phyloP scores from a whole-genome alignment of 257 asterid species.

The Penstemon eatonii region DNA sequence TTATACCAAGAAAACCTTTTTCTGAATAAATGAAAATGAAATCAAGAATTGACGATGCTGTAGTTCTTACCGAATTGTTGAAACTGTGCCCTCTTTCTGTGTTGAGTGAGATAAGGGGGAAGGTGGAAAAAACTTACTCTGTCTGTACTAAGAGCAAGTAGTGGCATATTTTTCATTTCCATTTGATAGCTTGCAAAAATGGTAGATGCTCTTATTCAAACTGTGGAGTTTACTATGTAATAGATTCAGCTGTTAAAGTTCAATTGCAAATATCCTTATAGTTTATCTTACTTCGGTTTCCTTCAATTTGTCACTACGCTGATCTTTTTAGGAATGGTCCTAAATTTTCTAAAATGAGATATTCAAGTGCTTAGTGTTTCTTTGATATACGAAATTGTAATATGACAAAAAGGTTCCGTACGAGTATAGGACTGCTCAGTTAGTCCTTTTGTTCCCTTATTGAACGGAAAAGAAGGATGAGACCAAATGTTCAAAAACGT shows the following conservation, averaged over 20 bases:
- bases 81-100: too few species aligned
- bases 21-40: constrained; percentile 2
- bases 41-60: background rate
- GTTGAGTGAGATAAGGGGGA: background rate
- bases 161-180: background rate
- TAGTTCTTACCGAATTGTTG: background rate
- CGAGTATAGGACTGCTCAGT: too few species aligned
- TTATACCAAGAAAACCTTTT: background rate
- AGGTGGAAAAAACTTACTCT: background rate
- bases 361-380: background rate
- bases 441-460: too few species aligned
- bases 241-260: background rate
- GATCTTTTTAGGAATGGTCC: background rate
- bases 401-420: background rate
- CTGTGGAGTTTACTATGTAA: background rate
- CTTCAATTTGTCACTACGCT: background rate
- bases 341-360: background rate
- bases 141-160: background rate
- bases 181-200: background rate
- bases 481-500: too few species aligned
- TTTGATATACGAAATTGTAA: background rate
- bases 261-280: background rate
- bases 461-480: too few species aligned
- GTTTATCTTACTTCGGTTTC: background rate
- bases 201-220: background rate